These are phyloP conservation scores for Phascolomyces articulosus DNA, from an alignment of 371 early-diverging fungal species.

Conservation along the genomic window DNA sequence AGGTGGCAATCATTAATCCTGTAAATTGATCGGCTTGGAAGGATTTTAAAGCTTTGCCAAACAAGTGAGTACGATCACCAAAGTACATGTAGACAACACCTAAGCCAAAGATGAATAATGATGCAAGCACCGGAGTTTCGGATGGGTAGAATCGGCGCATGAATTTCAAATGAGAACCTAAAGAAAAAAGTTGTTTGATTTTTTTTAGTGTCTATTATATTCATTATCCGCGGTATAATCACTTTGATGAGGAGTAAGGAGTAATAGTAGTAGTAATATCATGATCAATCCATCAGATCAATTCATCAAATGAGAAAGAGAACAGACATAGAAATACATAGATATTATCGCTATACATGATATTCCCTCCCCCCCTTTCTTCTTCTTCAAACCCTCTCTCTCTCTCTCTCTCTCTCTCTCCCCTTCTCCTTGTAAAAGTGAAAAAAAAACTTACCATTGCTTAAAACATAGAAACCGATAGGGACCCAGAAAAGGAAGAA, in stretches of 20 bases:
- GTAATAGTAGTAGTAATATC: no score
- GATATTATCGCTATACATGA: no score
- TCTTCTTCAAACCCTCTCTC: no score
- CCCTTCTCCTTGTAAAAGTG: no score
- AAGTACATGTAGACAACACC: constrained; percentile 63
- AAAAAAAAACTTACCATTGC: constrained; percentile 29
- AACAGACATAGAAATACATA: no score
- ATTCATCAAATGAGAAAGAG: no score
- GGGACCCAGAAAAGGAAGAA: constrained; percentile 56
- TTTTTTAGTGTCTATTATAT: neutral
- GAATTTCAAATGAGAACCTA: constrained; percentile 11
- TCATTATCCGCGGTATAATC: neutral
- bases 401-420: no score
- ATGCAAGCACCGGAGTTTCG: constrained; percentile 35
- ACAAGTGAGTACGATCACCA: constrained; percentile 70
- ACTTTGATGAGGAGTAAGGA: no score
- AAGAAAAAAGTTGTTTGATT: neutral
- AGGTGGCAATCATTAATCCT: constrained; percentile 35
- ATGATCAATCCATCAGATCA: no score
- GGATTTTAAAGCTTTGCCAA: constrained; percentile 68
- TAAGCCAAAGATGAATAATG: constrained; percentile 51
- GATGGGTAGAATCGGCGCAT: constrained; percentile 18
- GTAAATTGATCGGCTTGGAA: constrained; percentile 49
- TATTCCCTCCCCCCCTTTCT: no score
- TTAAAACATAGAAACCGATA: constrained; percentile 35